Evolutionary conservation across 306 rosid genomes (phyloP), one percentile per base, ranked within the genome.

Genomic region (Urtica urens): DNA sequence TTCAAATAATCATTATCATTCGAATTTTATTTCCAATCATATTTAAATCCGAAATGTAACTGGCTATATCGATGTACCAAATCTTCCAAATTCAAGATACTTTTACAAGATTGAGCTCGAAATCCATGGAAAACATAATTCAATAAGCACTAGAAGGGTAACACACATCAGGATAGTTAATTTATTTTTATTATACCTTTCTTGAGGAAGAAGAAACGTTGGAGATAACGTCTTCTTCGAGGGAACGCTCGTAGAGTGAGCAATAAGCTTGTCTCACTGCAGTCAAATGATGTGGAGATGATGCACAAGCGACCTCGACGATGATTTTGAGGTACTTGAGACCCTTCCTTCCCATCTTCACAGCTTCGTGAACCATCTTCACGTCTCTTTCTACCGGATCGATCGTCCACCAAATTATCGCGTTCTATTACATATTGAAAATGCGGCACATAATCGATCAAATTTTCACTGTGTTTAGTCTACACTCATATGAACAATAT

Each of bases 371-470:
- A 23, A 86, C 93, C 51, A 85, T 47, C 67, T 47, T 76, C 18
- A 96, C 94, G 42, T 92, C 81, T 72, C 99, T 85, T 70, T 81
- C 94, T 1, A 79, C 29, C 31, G 96, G 96, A 66, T 85, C 94
- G 29, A 45, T 30, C 16, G 73, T 58, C 99, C 94, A 92, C 27
- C 69, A 69, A 69, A 82, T 52, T n/a, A 81, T 56, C 11, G 93
- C 99, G 47, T 73, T 72, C 99, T 92, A 77, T 70, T 23, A 59
- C 39, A 49, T 35, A 42, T 60, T 13, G n/a, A 35, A n/a, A n/a
- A n/a, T n/a, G n/a, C n/a, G n/a, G n/a, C n/a, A n/a, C n/a, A n/a
- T n/a, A n/a, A n/a, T n/a, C n/a, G n/a, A n/a, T n/a, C n/a, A n/a
- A n/a, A n/a, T n/a, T n/a, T n/a, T n/a, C n/a, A n/a, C n/a, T n/a